phyloP scores from a whole-genome alignment of 371 early-diverging fungal genomes.

The Furculomyces boomerangus region DNA sequence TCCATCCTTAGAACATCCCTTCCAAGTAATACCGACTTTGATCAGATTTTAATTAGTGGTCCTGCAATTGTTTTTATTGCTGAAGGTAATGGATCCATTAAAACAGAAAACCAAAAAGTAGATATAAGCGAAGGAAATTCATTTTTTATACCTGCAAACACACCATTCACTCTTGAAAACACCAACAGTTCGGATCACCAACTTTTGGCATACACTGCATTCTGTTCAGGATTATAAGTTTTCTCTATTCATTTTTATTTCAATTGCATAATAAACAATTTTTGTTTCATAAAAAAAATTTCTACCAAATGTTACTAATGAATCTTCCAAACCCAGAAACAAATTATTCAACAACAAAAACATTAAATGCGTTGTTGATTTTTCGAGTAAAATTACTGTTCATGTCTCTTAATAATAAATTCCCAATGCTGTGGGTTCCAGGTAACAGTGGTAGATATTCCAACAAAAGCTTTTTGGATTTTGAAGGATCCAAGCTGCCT shows the following conservation, averaged over 20 bases:
- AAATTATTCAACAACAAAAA: slow-evolving; percentile 25
- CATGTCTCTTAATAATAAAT: slow-evolving; percentile 44
- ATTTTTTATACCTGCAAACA: slow-evolving; percentile 41
- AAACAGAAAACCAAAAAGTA: not conserved
- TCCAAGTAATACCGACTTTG: slow-evolving; percentile 26
- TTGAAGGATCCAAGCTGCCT: slow-evolving; percentile 42
- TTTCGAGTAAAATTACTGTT: slow-evolving; percentile 47
- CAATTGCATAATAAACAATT: too few species aligned
- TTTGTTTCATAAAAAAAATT: too few species aligned
- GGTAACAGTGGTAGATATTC: slow-evolving; percentile 67
- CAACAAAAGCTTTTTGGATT: slow-evolving; percentile 39
- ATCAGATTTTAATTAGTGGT: slow-evolving; percentile 38
- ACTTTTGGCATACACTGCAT: slow-evolving; percentile 5
- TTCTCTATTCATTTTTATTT: too few species aligned
- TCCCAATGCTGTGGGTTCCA: slow-evolving; percentile 71
- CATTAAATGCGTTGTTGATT: slow-evolving; percentile 45
- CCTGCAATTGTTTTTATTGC: slow-evolving; percentile 75
- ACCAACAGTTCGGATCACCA: not conserved
- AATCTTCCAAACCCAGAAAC: too few species aligned
- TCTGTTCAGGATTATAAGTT: slow-evolving; percentile 8
- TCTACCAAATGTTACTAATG: too few species aligned
- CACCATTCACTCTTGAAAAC: slow-evolving; percentile 22
- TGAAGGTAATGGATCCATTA: slow-evolving; percentile 39
- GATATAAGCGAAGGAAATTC: slow-evolving; percentile 28
- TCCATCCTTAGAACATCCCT: slow-evolving; percentile 50